Percentiles rank a stretch among this genome's conserved stretches.
phyloP scores from a whole-genome alignment of 257 asterid species.

The Capsicum pubescens region DNA sequence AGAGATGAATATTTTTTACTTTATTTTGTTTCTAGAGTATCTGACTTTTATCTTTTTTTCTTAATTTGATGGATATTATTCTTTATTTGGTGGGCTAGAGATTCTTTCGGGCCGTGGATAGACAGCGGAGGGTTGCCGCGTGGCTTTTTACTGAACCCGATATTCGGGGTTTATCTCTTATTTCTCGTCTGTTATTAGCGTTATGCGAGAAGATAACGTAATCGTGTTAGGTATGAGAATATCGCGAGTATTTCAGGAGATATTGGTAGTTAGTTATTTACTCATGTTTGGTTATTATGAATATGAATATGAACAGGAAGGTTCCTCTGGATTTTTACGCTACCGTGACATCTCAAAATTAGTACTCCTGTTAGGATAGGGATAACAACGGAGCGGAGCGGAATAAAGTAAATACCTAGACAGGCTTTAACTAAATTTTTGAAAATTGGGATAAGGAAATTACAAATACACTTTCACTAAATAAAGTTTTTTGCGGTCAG shows the following conservation, averaged over 20 bases:
- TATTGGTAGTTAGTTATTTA: background rate
- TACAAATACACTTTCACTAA: too few relatives aligned
- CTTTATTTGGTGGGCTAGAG: constrained; percentile 17
- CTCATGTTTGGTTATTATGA: background rate
- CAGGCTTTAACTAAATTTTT: too few relatives aligned
- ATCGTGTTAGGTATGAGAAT: constrained; percentile 17
- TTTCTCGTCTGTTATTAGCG: background rate
- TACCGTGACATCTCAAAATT: too few relatives aligned
- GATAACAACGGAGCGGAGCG: too few relatives aligned
- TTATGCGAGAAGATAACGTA: constrained; percentile 29
- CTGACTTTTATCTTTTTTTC: background rate
- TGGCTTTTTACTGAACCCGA: constrained; percentile 33
- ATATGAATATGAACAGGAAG: constrained; percentile 14
- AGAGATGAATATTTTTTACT: too few relatives aligned
- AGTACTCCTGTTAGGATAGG: too few relatives aligned
- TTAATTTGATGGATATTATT: background rate
- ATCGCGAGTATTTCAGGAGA: constrained; percentile 36
- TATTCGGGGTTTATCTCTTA: background rate
- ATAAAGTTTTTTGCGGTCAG: too few relatives aligned
- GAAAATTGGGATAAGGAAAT: too few relatives aligned
- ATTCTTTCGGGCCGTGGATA: constrained; percentile 27
- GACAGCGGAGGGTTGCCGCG: constrained; percentile 51
- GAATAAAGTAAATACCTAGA: too few relatives aligned
- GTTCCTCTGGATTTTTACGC: constrained; percentile 22
- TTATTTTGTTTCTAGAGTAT: background rate